Conservation (phyloP, 2,329 filamentous ascomycete genomes). For the Diaporthe sp. region DNA sequence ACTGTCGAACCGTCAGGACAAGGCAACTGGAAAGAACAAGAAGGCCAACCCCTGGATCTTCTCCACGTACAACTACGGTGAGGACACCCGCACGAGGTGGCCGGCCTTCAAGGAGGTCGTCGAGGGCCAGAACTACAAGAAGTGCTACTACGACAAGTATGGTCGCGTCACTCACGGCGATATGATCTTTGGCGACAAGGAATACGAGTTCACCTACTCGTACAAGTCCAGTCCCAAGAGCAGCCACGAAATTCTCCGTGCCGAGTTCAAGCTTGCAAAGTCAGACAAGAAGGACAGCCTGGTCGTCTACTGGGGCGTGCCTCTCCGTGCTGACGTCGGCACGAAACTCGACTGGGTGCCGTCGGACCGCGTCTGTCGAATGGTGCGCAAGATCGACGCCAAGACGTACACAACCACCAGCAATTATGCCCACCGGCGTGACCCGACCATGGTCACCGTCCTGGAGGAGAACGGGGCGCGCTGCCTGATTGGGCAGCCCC, state of each 20-base stretch:
- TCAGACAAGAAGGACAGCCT: conserved; percentile 46
- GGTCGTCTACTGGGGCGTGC: conserved; percentile 54
- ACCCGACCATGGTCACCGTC: conserved; percentile 52
- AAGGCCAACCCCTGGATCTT: conserved; percentile 39
- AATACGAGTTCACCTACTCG: conserved; percentile 53
- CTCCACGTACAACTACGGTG: conserved; percentile 48
- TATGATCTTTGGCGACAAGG: conserved; percentile 46
- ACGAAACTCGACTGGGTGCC: conserved; percentile 52
- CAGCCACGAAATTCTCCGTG: conserved; percentile 52
- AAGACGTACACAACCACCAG: conserved; percentile 50
- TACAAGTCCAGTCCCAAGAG: conserved; percentile 52
- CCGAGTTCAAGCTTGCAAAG: conserved; percentile 47
- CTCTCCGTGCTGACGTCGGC: conserved; percentile 45
- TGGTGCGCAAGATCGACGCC: conserved; percentile 48
- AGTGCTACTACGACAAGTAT: conserved; percentile 53
- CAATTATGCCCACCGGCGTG: conserved; percentile 54
- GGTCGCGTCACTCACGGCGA: conserved; percentile 52
- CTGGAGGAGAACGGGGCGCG: conserved; percentile 45
- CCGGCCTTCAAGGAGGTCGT: conserved; percentile 48
- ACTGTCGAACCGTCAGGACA: conserved; percentile 45
- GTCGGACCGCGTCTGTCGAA: conserved; percentile 52
- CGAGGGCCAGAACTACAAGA: conserved; percentile 43
- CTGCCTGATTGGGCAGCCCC: conserved; percentile 45
- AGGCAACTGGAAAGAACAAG: conserved; percentile 41
- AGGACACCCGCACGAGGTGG: conserved; percentile 43